A percentile compares a stretch with the other conserved stretches of the same genome.
These are phyloP conservation scores for Radiomyces spectabilis DNA, from an alignment of 192 early-diverging fungal species.

Conservation along the genomic window DNA sequence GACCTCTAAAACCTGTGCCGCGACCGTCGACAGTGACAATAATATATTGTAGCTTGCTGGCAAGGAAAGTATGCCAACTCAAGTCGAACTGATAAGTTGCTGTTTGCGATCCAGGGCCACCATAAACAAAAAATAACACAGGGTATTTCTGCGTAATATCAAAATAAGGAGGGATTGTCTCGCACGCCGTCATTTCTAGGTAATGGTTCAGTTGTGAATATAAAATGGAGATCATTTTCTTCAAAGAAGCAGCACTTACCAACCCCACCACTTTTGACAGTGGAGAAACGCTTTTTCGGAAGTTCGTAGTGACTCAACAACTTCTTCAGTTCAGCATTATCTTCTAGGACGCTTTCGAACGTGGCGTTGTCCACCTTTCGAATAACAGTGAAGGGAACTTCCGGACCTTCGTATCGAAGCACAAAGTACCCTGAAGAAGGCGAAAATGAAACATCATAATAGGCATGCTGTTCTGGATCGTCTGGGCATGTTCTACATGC, in stretches of 20 bases:
- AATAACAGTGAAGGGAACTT: constrained; percentile 72
- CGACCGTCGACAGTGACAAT: constrained; percentile 79
- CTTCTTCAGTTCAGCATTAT: constrained; percentile 44
- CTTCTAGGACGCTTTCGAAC: constrained; percentile 49
- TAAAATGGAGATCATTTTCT: too few species aligned
- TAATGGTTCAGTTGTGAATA: too few species aligned
- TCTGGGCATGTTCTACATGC: constrained; percentile 21
- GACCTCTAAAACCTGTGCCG: constrained; percentile 85
- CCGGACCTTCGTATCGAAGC: constrained; percentile 76
- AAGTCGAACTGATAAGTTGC: constrained; percentile 56
- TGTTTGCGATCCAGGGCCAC: constrained; percentile 87
- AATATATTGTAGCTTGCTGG: constrained; percentile 56
- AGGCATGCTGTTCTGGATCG: constrained; percentile 43
- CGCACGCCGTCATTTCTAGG: constrained; percentile 68
- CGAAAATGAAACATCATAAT: constrained; percentile 70
- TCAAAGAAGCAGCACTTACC: constrained; percentile 21
- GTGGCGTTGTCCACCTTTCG: constrained; percentile 42
- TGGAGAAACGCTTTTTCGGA: constrained; percentile 41
- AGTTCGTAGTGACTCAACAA: constrained; percentile 48
- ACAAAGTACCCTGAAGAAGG: constrained; percentile 64
- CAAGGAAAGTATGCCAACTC: constrained; percentile 66
- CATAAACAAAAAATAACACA: constrained; percentile 82
- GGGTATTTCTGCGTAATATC: constrained; percentile 69
- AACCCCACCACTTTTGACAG: constrained; percentile 22
- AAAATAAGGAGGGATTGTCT: constrained; percentile 75